A percentile compares a stretch with the other conserved stretches of the same genome.
Conservation (phyloP, 768 basidiomycete species). For the Paxillus rubicundulus region DNA sequence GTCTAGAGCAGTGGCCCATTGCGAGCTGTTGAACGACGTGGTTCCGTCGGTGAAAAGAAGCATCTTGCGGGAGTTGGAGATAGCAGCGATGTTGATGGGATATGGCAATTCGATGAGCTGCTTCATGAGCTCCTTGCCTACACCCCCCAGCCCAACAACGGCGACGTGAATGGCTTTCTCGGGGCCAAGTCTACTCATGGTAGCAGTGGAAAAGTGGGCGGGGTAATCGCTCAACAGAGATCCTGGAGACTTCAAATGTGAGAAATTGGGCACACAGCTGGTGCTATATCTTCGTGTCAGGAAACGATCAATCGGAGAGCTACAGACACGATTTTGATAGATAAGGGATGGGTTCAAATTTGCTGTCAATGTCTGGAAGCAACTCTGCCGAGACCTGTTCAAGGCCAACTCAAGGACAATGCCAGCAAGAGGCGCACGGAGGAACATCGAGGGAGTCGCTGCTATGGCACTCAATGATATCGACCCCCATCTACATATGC, state of each 20-base stretch:
- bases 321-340: neutral
- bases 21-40: constrained; percentile 35
- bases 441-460: too few relatives aligned
- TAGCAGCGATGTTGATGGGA: constrained; percentile 64
- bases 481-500: too few relatives aligned
- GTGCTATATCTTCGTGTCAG: neutral
- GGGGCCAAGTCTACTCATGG: constrained; percentile 15
- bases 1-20: constrained; percentile 50
- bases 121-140: constrained; percentile 81
- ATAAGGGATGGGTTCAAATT: neutral
- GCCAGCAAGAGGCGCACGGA: too few relatives aligned
- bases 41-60: constrained; percentile 52
- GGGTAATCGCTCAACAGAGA: neutral
- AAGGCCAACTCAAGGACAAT: neutral
- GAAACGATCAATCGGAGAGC: neutral
- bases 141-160: constrained; percentile 88
- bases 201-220: constrained; percentile 2
- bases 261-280: neutral
- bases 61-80: constrained; percentile 64
- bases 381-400: constrained; percentile 10
- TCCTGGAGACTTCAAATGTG: neutral
- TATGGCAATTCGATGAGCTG: constrained; percentile 71
- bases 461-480: too few relatives aligned
- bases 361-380: neutral
- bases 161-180: constrained; percentile 54